Conservation (phyloP, 352 stramenopile genomes). For the Phytophthora kernoviae region DNA sequence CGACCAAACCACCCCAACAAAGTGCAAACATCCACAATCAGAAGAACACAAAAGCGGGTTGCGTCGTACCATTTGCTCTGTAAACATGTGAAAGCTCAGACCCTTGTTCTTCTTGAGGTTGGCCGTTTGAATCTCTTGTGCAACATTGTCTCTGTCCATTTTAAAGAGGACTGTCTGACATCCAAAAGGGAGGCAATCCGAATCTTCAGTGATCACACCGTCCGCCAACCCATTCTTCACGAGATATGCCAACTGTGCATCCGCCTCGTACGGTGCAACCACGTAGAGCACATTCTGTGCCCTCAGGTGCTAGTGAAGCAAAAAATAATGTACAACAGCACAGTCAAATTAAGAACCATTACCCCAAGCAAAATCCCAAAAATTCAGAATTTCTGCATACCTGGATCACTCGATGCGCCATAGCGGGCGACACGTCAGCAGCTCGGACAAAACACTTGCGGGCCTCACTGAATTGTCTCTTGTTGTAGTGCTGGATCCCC, state of each 20-base stretch:
- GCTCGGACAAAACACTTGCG: slow-evolving; percentile 74
- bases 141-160: slow-evolving; percentile 89
- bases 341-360: neutral
- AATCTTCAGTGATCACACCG: slow-evolving; percentile 96
- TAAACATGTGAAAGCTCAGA: slow-evolving; percentile 82
- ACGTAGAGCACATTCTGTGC: slow-evolving; percentile 85
- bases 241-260: slow-evolving; percentile 96
- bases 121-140: slow-evolving; percentile 80
- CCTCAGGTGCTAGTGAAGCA: slow-evolving; percentile 49
- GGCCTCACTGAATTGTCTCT: slow-evolving; percentile 62
- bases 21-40: no score
- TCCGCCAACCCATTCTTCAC: slow-evolving; percentile 83
- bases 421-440: slow-evolving; percentile 80
- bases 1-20: neutral
- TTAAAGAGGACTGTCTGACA: slow-evolving; percentile 95
- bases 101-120: slow-evolving; percentile 80
- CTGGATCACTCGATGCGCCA: slow-evolving; percentile 83
- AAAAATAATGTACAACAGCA: slow-evolving; percentile 6
- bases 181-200: slow-evolving; percentile 94
- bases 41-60: no score
- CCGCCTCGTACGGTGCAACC: slow-evolving; percentile 97
- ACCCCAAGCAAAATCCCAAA: neutral
- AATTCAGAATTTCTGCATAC: slow-evolving; percentile 21
- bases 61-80: slow-evolving; percentile 76
- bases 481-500: slow-evolving; percentile 59